Evolutionary conservation across 805 yeast species (phyloP).

Genomic region (Myxozyma sirexii): DNA sequence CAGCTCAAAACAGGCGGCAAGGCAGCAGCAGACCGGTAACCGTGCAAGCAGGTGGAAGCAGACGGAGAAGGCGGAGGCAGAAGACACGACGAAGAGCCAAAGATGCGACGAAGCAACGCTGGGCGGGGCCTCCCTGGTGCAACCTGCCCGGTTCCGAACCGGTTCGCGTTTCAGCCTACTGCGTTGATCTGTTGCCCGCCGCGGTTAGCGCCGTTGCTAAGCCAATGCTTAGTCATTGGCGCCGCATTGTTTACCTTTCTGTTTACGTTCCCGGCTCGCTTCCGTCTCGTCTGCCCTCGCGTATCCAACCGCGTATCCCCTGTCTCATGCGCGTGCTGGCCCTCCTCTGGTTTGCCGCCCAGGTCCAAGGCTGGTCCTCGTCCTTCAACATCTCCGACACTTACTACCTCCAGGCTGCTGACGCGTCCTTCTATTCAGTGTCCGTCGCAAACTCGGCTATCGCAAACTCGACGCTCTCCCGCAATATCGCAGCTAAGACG

Average conservation of each 20-base stretch:
- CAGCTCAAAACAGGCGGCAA: too few relatives aligned
- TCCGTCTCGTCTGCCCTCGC: not conserved
- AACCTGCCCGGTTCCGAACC: not conserved
- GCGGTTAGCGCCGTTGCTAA: not conserved
- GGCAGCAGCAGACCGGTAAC: too few relatives aligned
- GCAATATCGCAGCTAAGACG: conserved; percentile 7
- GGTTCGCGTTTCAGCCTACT: conserved; percentile 1
- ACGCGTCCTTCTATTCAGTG: conserved; percentile 18
- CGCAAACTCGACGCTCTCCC: conserved; percentile 11
- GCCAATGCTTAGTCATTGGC: not conserved
- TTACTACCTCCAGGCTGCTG: conserved; percentile 24
- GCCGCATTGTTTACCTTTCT: not conserved
- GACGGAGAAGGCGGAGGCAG: not conserved
- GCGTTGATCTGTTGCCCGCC: not conserved
- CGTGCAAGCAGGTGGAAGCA: not conserved
- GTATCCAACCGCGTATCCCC: not conserved
- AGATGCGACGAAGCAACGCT: not conserved
- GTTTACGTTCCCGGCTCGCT: not conserved
- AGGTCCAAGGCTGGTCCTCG: conserved; percentile 17
- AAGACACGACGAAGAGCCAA: not conserved
- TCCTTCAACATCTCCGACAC: conserved; percentile 22
- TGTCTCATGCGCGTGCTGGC: not conserved
- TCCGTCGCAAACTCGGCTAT: not conserved
- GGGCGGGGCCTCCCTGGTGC: too few relatives aligned
- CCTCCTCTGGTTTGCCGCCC: not conserved